Base-by-base conservation (phyloP, 2,329 filamentous ascomycete species). In the Trichoderma harzianum region DNA sequence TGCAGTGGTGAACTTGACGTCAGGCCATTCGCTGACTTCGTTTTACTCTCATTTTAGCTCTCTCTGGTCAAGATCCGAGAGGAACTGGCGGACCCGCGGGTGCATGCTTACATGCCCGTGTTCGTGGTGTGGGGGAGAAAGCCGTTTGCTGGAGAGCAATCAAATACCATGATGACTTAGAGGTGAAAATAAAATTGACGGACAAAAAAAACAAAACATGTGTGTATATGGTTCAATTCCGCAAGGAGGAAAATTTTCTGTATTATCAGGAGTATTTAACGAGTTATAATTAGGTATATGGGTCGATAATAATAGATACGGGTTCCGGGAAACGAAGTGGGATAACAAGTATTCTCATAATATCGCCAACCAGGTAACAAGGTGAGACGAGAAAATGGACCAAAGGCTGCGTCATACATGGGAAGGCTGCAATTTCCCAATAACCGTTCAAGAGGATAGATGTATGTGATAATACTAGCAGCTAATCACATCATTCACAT, bases 51-150 rank as follows among this genome's bases (percentile, higher is more conserved):
- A 55, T 64, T 43, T 43, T 12, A 87, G 85, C 82, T 87, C 10
- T 81, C 81, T 7, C 78, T 88, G n/a, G 83, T 88, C 53, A 81
- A 85, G 57, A 84, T 87, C 7, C 81, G 86, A 57, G 82, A 81
- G 72, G 83, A 85, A 58, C 74, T 88, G 6, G 82, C 82, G 11
- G 80, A 88, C 75, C 79, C 80, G 3, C 78, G 78, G 11, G 81
- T 86, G 12, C 86, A 88, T 73, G 81, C 84, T 0, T 88, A 87
- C 72, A 80, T 84, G 74, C 82, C 82, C 36, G 78, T 87, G n/a
- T 82, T 84, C 72, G 84, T 88, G 7, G 84, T 88, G 0, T 84
- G 82, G 75, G 86, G 85, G 18, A 81, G 86, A 28, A 88, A 87
- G 73, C 86, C 86, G 1, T 80, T 79, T 67, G 78, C 77, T 0